phyloP scores from a whole-genome alignment of 495 filamentous ascomycete genomes.

The Podospora sp. region DNA sequence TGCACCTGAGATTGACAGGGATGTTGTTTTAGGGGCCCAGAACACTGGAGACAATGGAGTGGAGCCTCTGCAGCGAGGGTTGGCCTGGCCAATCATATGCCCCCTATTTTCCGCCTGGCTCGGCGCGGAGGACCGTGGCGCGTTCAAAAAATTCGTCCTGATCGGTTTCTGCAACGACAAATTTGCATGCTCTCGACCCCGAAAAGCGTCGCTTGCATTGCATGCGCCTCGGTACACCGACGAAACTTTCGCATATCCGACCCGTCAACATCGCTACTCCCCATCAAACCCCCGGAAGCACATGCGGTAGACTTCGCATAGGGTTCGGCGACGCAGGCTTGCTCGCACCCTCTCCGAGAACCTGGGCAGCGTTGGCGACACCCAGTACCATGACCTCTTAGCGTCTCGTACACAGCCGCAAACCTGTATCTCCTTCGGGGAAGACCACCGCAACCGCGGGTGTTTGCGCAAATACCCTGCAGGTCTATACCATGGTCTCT shows the following conservation, averaged over 20 bases:
- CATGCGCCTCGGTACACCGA: too few relatives aligned
- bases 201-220: background rate
- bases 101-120: background rate
- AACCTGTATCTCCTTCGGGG: constrained; percentile 48
- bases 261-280: background rate
- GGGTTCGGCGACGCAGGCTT: background rate
- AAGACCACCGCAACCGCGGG: constrained; percentile 52
- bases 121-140: background rate
- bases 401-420: constrained; percentile 35
- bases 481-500: constrained; percentile 46
- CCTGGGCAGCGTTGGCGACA: background rate
- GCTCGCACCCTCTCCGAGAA: background rate
- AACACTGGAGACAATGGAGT: background rate
- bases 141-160: constrained; percentile 11
- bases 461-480: constrained; percentile 54
- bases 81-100: constrained; percentile 4
- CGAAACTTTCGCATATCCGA: too few relatives aligned
- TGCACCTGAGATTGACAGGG: too few relatives aligned
- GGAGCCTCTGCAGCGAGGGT: background rate
- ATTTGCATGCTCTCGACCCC: background rate
- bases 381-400: constrained; percentile 38
- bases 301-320: background rate
- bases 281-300: background rate
- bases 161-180: background rate
- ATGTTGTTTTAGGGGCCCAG: background rate